Conservation (phyloP, 306 rosid species). For the Malus asiatica region DNA sequence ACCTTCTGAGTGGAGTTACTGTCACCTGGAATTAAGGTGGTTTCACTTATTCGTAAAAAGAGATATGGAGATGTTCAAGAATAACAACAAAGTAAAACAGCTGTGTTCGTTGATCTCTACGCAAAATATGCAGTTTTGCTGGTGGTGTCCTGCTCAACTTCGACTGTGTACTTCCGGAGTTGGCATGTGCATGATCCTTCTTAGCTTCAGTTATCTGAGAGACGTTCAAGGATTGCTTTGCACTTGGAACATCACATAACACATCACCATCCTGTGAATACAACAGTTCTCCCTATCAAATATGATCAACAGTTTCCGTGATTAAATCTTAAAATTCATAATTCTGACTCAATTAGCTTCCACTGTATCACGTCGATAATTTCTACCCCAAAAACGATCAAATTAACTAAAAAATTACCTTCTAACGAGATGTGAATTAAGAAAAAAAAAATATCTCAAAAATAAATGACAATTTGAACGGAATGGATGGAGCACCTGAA, state of each 20-base stretch:
- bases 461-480: too few species aligned
- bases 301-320: not conserved
- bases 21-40: conserved; percentile 36
- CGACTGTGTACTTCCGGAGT: conserved; percentile 38
- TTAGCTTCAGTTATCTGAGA: conserved; percentile 30
- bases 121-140: conserved; percentile 23
- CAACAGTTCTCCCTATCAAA: conserved; percentile 5
- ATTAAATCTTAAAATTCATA: not conserved
- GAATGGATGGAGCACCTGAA: too few species aligned
- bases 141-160: conserved; percentile 30
- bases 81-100: conserved; percentile 51
- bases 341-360: not conserved
- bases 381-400: too few species aligned
- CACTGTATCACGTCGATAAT: not conserved
- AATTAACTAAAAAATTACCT: not conserved
- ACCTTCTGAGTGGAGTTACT: conserved; percentile 43
- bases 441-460: not conserved
- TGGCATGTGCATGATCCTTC: conserved; percentile 19
- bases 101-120: conserved; percentile 29
- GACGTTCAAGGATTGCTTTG: conserved; percentile 21
- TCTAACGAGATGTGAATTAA: not conserved
- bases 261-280: conserved; percentile 44
- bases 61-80: conserved; percentile 11
- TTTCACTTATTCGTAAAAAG: conserved; percentile 23
- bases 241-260: conserved; percentile 32